Percentiles rank a stretch among this genome's conserved stretches.
These are phyloP conservation scores for Nicotiana sylvestris DNA, from an alignment of 257 asterid species.

Conservation along the genomic window DNA sequence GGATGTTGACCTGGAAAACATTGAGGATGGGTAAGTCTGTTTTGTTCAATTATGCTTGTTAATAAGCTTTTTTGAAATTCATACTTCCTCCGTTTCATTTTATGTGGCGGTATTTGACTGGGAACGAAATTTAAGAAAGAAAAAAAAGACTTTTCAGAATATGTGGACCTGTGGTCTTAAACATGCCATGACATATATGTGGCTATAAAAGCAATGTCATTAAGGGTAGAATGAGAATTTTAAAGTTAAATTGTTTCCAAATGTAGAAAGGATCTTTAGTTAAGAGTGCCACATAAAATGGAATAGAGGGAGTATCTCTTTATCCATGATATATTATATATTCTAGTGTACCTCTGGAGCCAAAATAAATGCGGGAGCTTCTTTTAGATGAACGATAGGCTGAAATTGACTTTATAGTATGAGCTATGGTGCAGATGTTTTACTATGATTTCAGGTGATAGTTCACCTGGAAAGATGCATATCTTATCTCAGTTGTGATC, in stretches of 20 bases:
- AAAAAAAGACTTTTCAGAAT: not conserved
- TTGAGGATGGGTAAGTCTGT: constrained; percentile 63
- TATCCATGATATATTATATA: not conserved
- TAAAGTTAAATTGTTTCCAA: not conserved
- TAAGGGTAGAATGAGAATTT: not conserved
- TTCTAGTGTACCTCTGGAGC: not conserved
- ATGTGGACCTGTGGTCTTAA: not conserved
- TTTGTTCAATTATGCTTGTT: not conserved
- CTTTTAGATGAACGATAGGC: not conserved
- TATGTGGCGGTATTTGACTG: not conserved
- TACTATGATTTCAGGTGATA: not conserved
- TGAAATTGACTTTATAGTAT: not conserved
- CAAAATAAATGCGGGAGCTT: not conserved
- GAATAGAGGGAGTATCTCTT: not conserved
- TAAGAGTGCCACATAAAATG: not conserved
- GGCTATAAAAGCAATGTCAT: not conserved
- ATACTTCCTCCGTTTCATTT: not conserved
- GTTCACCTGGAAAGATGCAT: not conserved
- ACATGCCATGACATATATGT: not conserved
- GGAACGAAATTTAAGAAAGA: not conserved
- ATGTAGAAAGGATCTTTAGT: not conserved
- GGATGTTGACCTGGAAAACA: constrained; percentile 60
- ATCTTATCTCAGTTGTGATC: not conserved
- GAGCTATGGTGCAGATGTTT: not conserved
- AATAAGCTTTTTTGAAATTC: not conserved